Evolutionary conservation across 2,329 filamentous ascomycete genomes (phyloP).

Genomic region (Cytospora mali): DNA sequence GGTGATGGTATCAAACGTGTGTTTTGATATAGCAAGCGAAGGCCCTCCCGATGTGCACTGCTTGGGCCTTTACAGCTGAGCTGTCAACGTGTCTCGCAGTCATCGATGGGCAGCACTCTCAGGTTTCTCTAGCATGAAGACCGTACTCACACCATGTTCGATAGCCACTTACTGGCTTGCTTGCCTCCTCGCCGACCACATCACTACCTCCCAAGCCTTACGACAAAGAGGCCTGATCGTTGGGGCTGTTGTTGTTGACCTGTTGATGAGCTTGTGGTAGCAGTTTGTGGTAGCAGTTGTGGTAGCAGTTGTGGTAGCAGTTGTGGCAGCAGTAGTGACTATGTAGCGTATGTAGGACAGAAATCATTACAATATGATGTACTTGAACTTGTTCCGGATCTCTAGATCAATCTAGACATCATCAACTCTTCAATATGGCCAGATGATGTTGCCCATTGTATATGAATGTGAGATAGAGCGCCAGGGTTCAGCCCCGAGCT

Average conservation of each 20-base stretch:
- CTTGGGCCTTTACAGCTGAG: background rate
- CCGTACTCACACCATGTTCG: background rate
- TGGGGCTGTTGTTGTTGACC: background rate
- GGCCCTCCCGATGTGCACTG: background rate
- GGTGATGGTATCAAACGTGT: background rate
- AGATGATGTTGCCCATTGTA: too few relatives aligned
- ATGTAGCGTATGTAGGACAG: background rate
- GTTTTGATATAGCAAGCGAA: background rate
- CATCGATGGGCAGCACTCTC: background rate
- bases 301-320: background rate
- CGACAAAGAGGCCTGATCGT: too few relatives aligned
- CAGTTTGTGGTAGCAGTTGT: background rate
- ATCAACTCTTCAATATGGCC: too few relatives aligned
- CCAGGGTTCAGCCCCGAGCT: background rate
- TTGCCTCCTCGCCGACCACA: background rate
- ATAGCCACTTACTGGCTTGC: background rate
- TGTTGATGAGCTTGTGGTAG: background rate
- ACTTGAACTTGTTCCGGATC: too few relatives aligned
- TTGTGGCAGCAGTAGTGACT: background rate
- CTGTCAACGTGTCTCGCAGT: background rate
- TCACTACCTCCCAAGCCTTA: too few relatives aligned
- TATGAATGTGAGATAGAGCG: background rate
- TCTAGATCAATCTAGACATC: background rate
- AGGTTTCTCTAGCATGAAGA: background rate
- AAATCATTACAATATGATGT: background rate